Percentiles rank a stretch among this genome's conserved stretches.
These are phyloP conservation scores for Tetradesmus obliquus DNA, from an alignment of 139 green algal species.

Conservation along the genomic window DNA sequence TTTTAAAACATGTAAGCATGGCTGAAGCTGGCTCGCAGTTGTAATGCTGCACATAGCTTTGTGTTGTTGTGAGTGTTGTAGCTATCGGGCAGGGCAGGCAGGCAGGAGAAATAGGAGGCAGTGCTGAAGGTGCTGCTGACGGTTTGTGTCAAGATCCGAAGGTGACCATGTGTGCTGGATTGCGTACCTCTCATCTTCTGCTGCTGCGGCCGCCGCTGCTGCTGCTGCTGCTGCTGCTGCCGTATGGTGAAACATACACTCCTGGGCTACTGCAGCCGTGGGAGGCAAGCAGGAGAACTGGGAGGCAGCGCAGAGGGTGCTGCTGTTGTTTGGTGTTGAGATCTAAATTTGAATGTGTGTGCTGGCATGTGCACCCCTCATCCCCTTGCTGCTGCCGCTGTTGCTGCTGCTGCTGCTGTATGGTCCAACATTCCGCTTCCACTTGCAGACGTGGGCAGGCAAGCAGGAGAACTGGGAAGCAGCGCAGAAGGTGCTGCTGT, in stretches of 20 bases:
- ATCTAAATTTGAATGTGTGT: too few relatives aligned
- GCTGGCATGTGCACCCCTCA: neutral
- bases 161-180: too few relatives aligned
- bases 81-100: too few relatives aligned
- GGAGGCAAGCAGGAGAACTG: slow-evolving; percentile 68
- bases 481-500: slow-evolving; percentile 90
- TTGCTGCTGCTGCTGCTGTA: neutral
- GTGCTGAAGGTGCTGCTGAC: too few relatives aligned
- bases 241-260: neutral
- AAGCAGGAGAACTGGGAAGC: slow-evolving; percentile 81
- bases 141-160: neutral
- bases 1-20: too few relatives aligned
- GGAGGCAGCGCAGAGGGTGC: too few relatives aligned
- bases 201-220: neutral
- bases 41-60: too few relatives aligned
- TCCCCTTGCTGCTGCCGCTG: neutral
- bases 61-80: too few relatives aligned
- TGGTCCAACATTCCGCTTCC: neutral
- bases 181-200: neutral
- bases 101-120: too few relatives aligned
- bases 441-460: slow-evolving; percentile 72
- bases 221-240: neutral
- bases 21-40: neutral
- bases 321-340: neutral
- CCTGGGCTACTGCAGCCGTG: slow-evolving; percentile 60